A percentile compares a stretch with the other conserved stretches of the same genome.
Conservation (phyloP, 352 stramenopile species). For the Phytopythium mirpurense region DNA sequence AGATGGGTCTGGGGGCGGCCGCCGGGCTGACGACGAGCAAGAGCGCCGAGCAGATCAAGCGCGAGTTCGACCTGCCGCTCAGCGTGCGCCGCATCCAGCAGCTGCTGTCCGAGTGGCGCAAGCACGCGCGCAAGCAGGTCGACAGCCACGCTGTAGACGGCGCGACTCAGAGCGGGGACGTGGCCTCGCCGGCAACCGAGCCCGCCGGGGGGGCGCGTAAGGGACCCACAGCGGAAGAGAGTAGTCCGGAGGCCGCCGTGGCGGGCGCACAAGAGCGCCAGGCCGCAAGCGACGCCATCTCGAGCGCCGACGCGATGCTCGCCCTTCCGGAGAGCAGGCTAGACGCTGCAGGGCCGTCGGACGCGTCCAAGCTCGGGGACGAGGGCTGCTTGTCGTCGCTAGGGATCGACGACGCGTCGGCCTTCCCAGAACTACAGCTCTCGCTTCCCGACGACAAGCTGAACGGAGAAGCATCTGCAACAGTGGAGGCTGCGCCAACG, state of each 20-base stretch:
- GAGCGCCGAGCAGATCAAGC: constrained; percentile 42
- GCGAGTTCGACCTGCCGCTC: constrained; percentile 42
- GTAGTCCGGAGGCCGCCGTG: not conserved
- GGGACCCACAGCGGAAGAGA: too few relatives aligned
- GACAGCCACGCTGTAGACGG: constrained; percentile 9
- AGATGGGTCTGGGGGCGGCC: not conserved
- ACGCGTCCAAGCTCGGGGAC: not conserved
- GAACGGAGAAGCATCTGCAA: not conserved
- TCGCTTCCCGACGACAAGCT: constrained; percentile 1
- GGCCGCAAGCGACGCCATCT: not conserved
- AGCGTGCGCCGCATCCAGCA: constrained; percentile 55
- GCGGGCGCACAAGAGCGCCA: not conserved
- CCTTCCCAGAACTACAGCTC: constrained; percentile 4
- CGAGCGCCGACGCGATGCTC: constrained; percentile 7
- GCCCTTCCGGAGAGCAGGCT: not conserved
- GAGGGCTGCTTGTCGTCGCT: constrained; percentile 1
- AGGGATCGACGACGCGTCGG: constrained; percentile 1
- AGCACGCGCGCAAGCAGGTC: constrained; percentile 26
- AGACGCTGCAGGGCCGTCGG: not conserved
- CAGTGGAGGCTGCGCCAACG: not conserved
- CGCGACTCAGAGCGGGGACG: not conserved
- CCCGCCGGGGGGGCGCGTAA: too few relatives aligned
- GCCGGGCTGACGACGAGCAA: constrained; percentile 15
- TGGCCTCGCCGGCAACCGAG: too few relatives aligned
- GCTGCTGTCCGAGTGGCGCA: constrained; percentile 44